Base-by-base conservation (phyloP, 495 filamentous ascomycete species). In the Hyaloscypha finlandica region DNA sequence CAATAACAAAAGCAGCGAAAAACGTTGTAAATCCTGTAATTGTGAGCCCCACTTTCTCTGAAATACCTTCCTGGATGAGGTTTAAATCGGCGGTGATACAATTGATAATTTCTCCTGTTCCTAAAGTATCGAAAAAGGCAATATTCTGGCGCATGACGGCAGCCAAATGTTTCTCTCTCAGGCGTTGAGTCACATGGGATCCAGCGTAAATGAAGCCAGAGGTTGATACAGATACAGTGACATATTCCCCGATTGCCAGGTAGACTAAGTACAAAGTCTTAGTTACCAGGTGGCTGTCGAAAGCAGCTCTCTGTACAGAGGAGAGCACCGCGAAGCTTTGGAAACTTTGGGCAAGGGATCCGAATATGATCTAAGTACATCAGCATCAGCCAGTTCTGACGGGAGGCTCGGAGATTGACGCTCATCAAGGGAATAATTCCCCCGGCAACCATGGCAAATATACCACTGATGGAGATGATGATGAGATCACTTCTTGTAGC, bases 141-240 rank as follows among this genome's bases (percentile, higher is more conserved):
- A 96, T 91, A 76, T 96, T 96, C 74, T 96, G 92, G 39, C 88
- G 84, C 78, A 96, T 80, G 71, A 92, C 92, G 52, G 91, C 90
- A 65, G 84, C 79, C 1, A 96, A 84, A 75, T 96, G 95, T 59
- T 89, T 84, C 74, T 92, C 89, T 55, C 92, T 85, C 69, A 96
- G 90, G 78, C 92, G 92, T 70, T 85, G 85, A 20, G 89, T 87
- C 69, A 93, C 83, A 69, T 94, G 90, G 75, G 97, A 93, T 63
- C 94, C 94, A 0, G 90, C 90, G 74, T 97, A 96, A 72, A 96
- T 94, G 79, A 94, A 97, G 8, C 90, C 91, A 22, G 93, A 87
- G 2, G 92, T 95, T 35, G 88, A 82, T 63, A 93, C 75, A 72
- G 96, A 97, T 53, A 92, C 81, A 1, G 86, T 87, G 29, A 90